Evolutionary conservation across 768 basidiomycete species (phyloP).

Genomic region (Tricholomella constricta): DNA sequence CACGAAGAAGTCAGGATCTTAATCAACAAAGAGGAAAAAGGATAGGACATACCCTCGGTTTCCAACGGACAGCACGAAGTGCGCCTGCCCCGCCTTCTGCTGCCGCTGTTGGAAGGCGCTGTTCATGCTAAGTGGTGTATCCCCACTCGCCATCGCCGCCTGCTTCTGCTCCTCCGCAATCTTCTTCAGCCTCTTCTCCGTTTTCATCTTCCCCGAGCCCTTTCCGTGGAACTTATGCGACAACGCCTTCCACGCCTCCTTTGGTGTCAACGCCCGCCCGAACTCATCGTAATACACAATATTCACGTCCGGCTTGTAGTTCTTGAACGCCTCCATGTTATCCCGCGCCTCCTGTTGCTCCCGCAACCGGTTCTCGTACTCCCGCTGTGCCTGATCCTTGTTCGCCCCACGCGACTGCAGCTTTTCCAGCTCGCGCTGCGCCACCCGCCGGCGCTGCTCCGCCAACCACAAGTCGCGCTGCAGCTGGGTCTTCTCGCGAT

Average conservation of each 20-base stretch:
- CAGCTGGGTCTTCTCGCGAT: conserved; percentile 81
- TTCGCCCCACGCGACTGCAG: conserved; percentile 75
- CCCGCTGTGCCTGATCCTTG: conserved; percentile 92
- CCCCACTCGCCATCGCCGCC: conserved; percentile 90
- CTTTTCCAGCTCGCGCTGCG: conserved; percentile 80
- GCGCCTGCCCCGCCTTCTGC: conserved; percentile 92
- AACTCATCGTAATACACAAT: conserved; percentile 97
- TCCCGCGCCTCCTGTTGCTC: conserved; percentile 91
- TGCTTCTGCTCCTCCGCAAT: conserved; percentile 98
- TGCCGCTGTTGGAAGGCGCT: conserved; percentile 91
- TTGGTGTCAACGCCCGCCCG: conserved; percentile 82
- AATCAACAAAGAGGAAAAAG: conserved; percentile 8
- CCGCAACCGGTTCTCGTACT: conserved; percentile 90
- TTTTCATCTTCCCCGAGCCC: conserved; percentile 95
- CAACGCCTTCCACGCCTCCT: conserved; percentile 98
- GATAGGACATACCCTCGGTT: conserved; percentile 73
- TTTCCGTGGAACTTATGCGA: conserved; percentile 99
- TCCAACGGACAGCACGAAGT: conserved; percentile 93
- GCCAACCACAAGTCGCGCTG: conserved; percentile 91
- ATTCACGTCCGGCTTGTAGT: conserved; percentile 96
- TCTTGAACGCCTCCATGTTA: conserved; percentile 79
- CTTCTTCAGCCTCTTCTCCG: conserved; percentile 93
- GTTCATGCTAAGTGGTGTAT: conserved; percentile 95
- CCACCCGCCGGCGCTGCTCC: conserved; percentile 73
- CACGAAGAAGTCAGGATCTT: background rate